Conservation (phyloP, 1,139 yeast genomes). For the Magnusiomyces suaveolens region DNA sequence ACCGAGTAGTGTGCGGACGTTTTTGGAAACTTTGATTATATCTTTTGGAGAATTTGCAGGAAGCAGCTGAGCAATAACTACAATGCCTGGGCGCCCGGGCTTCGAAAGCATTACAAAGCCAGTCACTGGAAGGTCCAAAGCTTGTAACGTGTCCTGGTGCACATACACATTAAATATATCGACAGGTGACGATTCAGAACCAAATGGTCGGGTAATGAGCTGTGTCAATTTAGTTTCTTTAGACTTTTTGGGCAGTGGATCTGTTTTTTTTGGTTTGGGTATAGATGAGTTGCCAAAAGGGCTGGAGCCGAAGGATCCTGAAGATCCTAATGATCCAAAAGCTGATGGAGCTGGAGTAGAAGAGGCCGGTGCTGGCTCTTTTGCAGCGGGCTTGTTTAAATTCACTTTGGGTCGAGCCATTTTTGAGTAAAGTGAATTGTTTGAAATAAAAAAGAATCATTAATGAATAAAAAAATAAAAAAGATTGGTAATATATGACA, state of each 20-base stretch:
- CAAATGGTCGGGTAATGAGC: slow-evolving; percentile 21
- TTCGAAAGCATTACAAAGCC: slow-evolving; percentile 10
- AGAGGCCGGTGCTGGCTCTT: slow-evolving; percentile 4
- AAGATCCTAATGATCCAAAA: background rate
- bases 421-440: slow-evolving; percentile 10
- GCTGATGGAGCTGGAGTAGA: background rate
- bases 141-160: slow-evolving; percentile 8
- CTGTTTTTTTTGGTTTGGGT: slow-evolving; percentile 5
- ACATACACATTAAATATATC: slow-evolving; percentile 8
- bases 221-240: too few species aligned
- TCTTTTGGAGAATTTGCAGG: slow-evolving; percentile 5
- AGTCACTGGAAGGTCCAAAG: slow-evolving; percentile 7
- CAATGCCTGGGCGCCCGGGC: slow-evolving; percentile 13
- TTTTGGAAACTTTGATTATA: slow-evolving; percentile 1
- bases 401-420: too few species aligned
- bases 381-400: slow-evolving; percentile 8
- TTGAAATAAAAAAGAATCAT: background rate
- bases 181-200: slow-evolving; percentile 22
- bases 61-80: slow-evolving; percentile 7
- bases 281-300: background rate
- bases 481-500: too few species aligned
- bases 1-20: slow-evolving; percentile 44
- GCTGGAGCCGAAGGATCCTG: background rate
- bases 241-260: background rate
- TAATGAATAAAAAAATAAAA: background rate